Percentiles rank a stretch among this genome's conserved stretches.
Evolutionary conservation across 2,329 filamentous ascomycete genomes (phyloP).

Genomic region (Scortechinia acanthostroma): DNA sequence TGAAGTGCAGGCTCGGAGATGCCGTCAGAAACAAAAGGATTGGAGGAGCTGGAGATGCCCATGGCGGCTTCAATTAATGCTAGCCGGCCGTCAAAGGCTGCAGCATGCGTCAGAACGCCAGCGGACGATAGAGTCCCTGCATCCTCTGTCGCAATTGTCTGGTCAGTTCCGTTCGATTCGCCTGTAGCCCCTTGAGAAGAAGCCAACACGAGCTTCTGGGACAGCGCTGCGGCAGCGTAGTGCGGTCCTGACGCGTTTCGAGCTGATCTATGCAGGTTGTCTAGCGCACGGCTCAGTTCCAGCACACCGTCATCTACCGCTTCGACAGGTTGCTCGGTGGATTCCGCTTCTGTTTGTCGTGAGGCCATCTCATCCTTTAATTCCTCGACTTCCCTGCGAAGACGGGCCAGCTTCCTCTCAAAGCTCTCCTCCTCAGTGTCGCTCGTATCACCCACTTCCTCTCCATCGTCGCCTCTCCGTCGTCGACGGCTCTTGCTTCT

Average conservation of each 20-base stretch:
- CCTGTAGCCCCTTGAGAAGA: too few species aligned
- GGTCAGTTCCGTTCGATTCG: background rate
- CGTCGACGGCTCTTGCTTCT: constrained; percentile 64
- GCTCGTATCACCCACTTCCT: constrained; percentile 68
- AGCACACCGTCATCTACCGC: background rate
- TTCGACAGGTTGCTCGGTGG: background rate
- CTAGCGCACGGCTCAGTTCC: background rate
- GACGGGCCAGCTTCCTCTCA: constrained; percentile 70
- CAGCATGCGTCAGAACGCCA: background rate
- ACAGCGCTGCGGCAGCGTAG: background rate
- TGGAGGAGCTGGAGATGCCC: constrained; percentile 2
- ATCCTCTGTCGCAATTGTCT: too few species aligned
- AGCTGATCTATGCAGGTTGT: background rate
- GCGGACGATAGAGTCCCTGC: background rate
- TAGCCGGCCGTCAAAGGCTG: background rate
- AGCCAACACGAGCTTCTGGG: background rate
- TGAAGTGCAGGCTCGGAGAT: background rate
- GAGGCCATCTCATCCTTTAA: constrained; percentile 42
- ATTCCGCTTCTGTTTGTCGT: constrained; percentile 6
- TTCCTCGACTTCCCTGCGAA: constrained; percentile 77
- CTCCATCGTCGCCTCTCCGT: constrained; percentile 52
- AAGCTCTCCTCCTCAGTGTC: constrained; percentile 72
- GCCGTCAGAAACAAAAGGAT: background rate
- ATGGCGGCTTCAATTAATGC: background rate
- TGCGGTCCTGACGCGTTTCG: background rate